Base-by-base conservation (phyloP, 371 early-diverging fungal species). In the Zancudomyces culisetae region DNA sequence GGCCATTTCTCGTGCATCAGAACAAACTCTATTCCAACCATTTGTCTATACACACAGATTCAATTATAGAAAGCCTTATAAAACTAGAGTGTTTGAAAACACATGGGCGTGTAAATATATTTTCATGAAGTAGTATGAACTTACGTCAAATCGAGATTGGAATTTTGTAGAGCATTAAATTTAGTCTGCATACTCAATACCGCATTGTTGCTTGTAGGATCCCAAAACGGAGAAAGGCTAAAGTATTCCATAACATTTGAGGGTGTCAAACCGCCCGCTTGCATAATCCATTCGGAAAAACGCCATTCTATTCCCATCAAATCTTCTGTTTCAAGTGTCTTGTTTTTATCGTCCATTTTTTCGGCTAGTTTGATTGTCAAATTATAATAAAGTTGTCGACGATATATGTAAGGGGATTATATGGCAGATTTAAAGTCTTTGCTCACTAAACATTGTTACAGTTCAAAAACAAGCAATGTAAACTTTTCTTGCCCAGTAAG, bases 181-280 rank as follows among this genome's bases (percentile, higher is more conserved):
- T 88, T 82, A 3, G 93, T 89, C 63, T 99, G 99, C 99, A 99
- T 99, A 55, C 78, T 73, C 13, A 99, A 60, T 10, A 86, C 78
- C 45, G 95, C 97, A 61, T 98, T 98, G 60, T 90, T 90, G 68
- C 87, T 91, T 8, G 80, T 75, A 35, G 83, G 74, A 70, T 98
- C 98, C 81, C 97, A 98, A 69, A 98, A 98, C 8, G 88, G 96
- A 2, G 91, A 88, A 50, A 70, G 72, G 22, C 86, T 76, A 68
- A 98, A 98, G 71, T 99, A 99, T 57, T 90, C 89, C 0, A 98
- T 66, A 1, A 87, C 87, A 60, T 85, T 94, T 57, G 83, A 76
- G 42, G 83, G 81, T 46, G 71, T 71, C 79, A 78, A 54, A 26
- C 50, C 23, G 3, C 40, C 52, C 42, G 43, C 12, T 23, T 55